phyloP scores from a whole-genome alignment of 73 alveolate genomes.

The Uronychia setigera region DNA sequence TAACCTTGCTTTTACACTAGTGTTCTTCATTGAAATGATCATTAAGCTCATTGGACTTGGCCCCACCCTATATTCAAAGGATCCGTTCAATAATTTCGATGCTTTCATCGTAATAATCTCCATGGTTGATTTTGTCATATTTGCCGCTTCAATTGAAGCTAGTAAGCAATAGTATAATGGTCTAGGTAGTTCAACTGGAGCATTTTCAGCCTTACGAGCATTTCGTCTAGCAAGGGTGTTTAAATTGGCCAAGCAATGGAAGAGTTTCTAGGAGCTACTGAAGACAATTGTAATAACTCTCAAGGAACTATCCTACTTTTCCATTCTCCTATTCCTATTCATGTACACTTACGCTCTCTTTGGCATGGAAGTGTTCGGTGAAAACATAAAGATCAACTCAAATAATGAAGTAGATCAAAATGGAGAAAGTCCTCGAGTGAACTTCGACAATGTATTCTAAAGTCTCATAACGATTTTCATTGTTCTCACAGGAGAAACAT shows the following conservation, averaged over 20 bases:
- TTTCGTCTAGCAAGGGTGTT: too few relatives aligned
- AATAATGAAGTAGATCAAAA: constrained; percentile 8
- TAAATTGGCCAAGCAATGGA: constrained; percentile 49
- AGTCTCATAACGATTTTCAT: constrained; percentile 41
- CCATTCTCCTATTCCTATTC: constrained; percentile 31
- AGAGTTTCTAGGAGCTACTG: too few relatives aligned
- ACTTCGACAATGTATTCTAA: constrained; percentile 48
- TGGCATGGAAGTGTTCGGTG: constrained; percentile 50
- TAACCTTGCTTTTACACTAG: constrained; percentile 23
- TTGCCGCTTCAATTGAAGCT: too few relatives aligned
- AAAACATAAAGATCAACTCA: constrained; percentile 7
- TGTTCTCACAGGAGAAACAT: too few relatives aligned
- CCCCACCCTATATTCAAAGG: constrained; percentile 60
- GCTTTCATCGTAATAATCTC: constrained; percentile 54
- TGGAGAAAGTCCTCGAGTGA: constrained; percentile 31
- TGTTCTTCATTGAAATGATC: constrained; percentile 67
- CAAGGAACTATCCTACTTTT: constrained; percentile 24
- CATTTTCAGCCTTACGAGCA: too few relatives aligned
- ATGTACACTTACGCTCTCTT: constrained; percentile 43
- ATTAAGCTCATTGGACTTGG: constrained; percentile 74
- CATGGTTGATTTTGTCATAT: constrained; percentile 40
- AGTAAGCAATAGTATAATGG: too few relatives aligned
- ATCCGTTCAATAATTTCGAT: constrained; percentile 76
- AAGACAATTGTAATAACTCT: constrained; percentile 32
- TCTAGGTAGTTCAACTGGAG: too few relatives aligned